phyloP scores from a whole-genome alignment of 495 filamentous ascomycete species.

The Penicillium parvum region DNA sequence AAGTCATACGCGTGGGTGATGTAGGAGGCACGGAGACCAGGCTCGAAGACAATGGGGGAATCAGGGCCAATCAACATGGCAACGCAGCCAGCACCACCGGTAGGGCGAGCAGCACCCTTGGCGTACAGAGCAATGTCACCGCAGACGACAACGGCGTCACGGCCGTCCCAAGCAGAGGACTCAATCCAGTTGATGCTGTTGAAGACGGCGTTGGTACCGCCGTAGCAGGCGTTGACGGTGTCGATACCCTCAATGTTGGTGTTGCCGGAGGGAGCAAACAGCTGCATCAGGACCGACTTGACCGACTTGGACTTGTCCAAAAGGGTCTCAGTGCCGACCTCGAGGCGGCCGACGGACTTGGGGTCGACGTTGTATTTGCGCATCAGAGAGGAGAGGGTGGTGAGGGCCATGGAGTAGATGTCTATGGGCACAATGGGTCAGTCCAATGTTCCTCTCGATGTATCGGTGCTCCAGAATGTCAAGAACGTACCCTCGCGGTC shows the following conservation, averaged over 20 bases:
- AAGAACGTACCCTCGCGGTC: conserved; percentile 81
- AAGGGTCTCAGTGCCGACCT: conserved; percentile 97
- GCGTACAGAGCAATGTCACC: conserved; percentile 98
- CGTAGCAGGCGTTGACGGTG: conserved; percentile 96
- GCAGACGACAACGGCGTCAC: conserved; percentile 87
- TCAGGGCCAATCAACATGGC: conserved; percentile 93
- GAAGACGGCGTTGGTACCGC: conserved; percentile 95
- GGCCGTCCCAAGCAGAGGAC: conserved; percentile 96
- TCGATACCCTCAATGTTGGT: conserved; percentile 96
- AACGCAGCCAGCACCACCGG: conserved; percentile 90
- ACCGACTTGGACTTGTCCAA: conserved; percentile 99
- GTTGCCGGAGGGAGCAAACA: conserved; percentile 78
- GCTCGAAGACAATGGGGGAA: conserved; percentile 85
- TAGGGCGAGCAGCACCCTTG: conserved; percentile 91
- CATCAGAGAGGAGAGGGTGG: conserved; percentile 80
- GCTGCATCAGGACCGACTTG: conserved; percentile 99
- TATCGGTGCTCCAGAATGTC: background rate
- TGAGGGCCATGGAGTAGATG: conserved; percentile 96
- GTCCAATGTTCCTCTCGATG: background rate
- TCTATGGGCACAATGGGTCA: conserved; percentile 49
- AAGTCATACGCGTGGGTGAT: conserved; percentile 97
- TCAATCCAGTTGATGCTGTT: conserved; percentile 98
- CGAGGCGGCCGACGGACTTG: conserved; percentile 83
- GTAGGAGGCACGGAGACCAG: conserved; percentile 87
- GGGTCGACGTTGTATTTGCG: conserved; percentile 92